Base-by-base conservation (phyloP, 306 rosid species). In the Dryas alaskensis region DNA sequence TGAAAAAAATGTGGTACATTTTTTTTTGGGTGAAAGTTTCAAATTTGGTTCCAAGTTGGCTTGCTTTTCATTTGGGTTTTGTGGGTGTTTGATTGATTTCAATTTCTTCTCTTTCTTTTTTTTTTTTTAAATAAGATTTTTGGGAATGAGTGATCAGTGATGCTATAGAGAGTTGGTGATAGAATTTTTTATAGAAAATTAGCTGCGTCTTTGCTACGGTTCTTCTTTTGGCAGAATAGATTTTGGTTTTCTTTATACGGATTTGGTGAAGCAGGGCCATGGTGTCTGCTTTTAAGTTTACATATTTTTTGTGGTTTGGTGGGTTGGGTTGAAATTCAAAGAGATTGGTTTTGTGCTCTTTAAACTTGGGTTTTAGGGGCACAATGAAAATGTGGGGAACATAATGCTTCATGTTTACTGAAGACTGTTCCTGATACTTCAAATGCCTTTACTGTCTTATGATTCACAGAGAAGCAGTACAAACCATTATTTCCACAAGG, bases 381-480 rank as follows among this genome's bases (percentile, higher is more conserved):
- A 47, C 57, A 67, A 1, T 67, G 14, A 49, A 4, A 49, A 2
- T 49, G 59, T 27, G 71, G 57, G 4, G 25, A 48, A 5, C 45
- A 25, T 25, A 6, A 27, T 49, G 46, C 45, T 27, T 10, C 1
- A 4, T 22, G 25, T 48, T 13, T 13, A 11, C 3, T 37, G 60
- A 19, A 19, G 58, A 46, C 6, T 11, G 65, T 76, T 42, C 58
- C 42, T 7, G 69, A 39, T 45, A 12, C 58, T 69, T 68, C 55
- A 27, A 45, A 64, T 48, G 74, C n/a, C 50, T 58, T 16, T 53
- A 49, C 67, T 70, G 54, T 57, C 55, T 76, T 47, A 59, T 48
- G 64, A 69, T 85, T 78, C 62, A 59, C 90, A 86, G 97, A 86
- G 88, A 87, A 89, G 80, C 89, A 76, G 72, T 87, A 75, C 84